A percentile compares a stretch with the other conserved stretches of the same genome.
These are phyloP conservation scores for Hymenotorrendiella dingleyae DNA, from an alignment of 2,329 filamentous ascomycete species.

Conservation along the genomic window DNA sequence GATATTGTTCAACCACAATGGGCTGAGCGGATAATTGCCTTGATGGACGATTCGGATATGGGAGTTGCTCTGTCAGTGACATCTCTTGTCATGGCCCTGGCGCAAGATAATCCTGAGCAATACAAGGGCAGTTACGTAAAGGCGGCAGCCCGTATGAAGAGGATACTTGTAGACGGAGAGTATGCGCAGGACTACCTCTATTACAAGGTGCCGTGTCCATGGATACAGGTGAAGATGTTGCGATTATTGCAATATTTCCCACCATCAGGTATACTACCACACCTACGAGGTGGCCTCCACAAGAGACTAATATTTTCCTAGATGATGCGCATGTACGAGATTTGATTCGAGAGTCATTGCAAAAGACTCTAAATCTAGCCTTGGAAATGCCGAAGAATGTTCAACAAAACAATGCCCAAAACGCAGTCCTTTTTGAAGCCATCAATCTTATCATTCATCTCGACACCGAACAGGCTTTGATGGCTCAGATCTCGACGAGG, in stretches of 20 bases:
- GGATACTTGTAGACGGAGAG: constrained; percentile 84
- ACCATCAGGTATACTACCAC: constrained; percentile 63
- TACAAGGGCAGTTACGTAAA: constrained; percentile 95
- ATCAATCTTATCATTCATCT: constrained; percentile 98
- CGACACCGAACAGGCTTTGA: constrained; percentile 87
- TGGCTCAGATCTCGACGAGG: constrained; percentile 90
- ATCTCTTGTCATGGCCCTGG: constrained; percentile 87
- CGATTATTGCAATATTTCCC: constrained; percentile 93
- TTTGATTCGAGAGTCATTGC: constrained; percentile 85
- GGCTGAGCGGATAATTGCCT: constrained; percentile 95
- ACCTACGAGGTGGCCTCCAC: neutral
- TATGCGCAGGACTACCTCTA: constrained; percentile 90
- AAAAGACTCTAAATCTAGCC: constrained; percentile 84
- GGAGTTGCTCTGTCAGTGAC: constrained; percentile 94
- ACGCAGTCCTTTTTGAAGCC: constrained; percentile 94
- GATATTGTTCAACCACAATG: constrained; percentile 93
- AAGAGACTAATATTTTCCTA: constrained; percentile 32
- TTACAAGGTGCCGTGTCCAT: constrained; percentile 99
- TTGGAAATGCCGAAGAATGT: constrained; percentile 97
- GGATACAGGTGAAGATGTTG: constrained; percentile 94
- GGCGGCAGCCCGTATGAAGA: constrained; percentile 81
- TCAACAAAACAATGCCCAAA: constrained; percentile 98
- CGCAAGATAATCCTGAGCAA: constrained; percentile 88
- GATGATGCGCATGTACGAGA: constrained; percentile 89
- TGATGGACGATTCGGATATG: constrained; percentile 95